Base-by-base conservation (phyloP, 768 basidiomycete species). In the Hygrophorus russula region DNA sequence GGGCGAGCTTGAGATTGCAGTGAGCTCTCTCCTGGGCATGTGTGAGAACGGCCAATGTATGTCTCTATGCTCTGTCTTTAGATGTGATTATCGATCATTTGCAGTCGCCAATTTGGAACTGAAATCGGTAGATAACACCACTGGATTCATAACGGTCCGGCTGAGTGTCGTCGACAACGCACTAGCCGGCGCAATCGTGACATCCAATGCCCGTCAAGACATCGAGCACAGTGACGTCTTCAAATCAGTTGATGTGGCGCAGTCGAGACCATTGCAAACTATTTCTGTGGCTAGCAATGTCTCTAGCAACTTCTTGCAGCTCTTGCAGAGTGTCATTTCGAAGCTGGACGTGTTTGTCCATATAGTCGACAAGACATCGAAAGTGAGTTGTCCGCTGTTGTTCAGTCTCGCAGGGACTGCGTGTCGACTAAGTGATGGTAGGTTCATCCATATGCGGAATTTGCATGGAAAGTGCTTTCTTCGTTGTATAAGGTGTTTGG, bases 391-490 rank as follows among this genome's bases (percentile, higher is more conserved):
- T 24, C 20, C 10, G 14, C 1, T 7, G 15, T 19, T 33, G 3
- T 7, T n/a, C 14, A 10, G 7, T 34, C 6, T 20, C 2, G 9
- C 20, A 10, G 20, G 3, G 4, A 18, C 2, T 28, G 6, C 4
- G 29, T n/a, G 4, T n/a, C n/a, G n/a, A n/a, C 24, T 24, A 27
- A 34, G 2, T n/a, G 8, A 24, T 24, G 24, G 24, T 33, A 48
- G 47, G 36, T 45, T 17, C 47, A 48, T 34, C 47, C 47, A 1
- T 48, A 48, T 20, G 37, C 34, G 14, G 40, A 30, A 11, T 12
- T 45, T 36, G 47, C 47, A 10, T 48, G 47, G 47, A 36, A 48
- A 29, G 39, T 44, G n/a, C 38, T 34, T 10, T 44, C 47, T 12
- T 44, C 47, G 5, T n/a, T 48, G 20, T 48, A 44, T 17, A 38